Percentiles rank a stretch among this genome's conserved stretches.
These are phyloP conservation scores for Claviceps sp. DNA, from an alignment of 2,329 filamentous ascomycete species.

Conservation along the genomic window DNA sequence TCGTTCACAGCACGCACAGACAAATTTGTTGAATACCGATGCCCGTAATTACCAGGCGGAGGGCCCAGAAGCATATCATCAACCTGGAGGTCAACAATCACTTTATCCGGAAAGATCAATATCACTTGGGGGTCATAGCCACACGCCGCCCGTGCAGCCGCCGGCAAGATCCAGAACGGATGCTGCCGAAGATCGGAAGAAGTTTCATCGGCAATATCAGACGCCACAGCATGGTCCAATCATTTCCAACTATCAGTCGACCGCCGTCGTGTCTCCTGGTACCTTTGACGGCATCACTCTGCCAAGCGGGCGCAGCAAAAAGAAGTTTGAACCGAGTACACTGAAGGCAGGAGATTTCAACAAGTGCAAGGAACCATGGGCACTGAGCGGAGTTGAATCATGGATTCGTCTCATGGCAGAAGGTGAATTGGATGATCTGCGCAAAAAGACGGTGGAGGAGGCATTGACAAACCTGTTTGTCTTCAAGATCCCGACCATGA, in stretches of 20 bases:
- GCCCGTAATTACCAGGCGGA: constrained; percentile 26
- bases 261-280: constrained; percentile 36
- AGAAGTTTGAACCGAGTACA: constrained; percentile 77
- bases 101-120: constrained; percentile 55
- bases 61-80: constrained; percentile 38
- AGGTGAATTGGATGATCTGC: constrained; percentile 82
- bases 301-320: constrained; percentile 57
- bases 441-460: constrained; percentile 72
- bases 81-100: constrained; percentile 21
- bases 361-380: constrained; percentile 83
- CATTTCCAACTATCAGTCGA: constrained; percentile 44
- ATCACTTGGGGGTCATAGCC: constrained; percentile 71
- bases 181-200: constrained; percentile 58
- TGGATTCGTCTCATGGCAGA: constrained; percentile 89
- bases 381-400: constrained; percentile 68
- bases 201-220: constrained; percentile 38
- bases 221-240: constrained; percentile 36
- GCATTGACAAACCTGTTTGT: constrained; percentile 83
- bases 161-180: constrained; percentile 93
- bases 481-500: constrained; percentile 94
- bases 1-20: constrained; percentile 34
- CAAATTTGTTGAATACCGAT: constrained; percentile 35
- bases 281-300: constrained; percentile 75
- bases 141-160: constrained; percentile 62
- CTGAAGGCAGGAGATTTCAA: constrained; percentile 69